phyloP scores from a whole-genome alignment of 1,284 basidiomycete species.

The Albatrellus sp. region DNA sequence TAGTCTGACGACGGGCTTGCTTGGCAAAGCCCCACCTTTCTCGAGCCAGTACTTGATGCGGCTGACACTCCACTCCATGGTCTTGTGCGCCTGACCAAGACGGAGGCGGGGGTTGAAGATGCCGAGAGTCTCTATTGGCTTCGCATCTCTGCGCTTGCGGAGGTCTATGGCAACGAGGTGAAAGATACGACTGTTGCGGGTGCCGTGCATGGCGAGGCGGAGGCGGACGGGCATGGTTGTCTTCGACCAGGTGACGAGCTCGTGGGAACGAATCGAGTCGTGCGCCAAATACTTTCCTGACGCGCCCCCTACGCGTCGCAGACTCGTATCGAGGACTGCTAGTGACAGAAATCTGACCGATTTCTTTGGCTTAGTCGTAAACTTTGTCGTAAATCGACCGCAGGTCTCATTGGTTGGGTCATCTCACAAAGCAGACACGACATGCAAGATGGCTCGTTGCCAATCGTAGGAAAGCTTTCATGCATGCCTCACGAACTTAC shows the following conservation, averaged over 20 bases:
- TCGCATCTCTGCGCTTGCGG: slow-evolving; percentile 69
- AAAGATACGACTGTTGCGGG: slow-evolving; percentile 68
- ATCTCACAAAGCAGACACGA: too few species aligned
- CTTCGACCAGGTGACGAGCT: not conserved
- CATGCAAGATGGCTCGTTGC: too few species aligned
- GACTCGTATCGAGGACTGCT: too few species aligned
- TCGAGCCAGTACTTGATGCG: slow-evolving; percentile 84
- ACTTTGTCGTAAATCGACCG: too few species aligned
- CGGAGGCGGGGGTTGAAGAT: slow-evolving; percentile 68
- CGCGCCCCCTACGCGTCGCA: not conserved
- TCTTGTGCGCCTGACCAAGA: slow-evolving; percentile 46
- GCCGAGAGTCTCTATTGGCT: slow-evolving; percentile 83
- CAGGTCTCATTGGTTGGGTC: too few species aligned
- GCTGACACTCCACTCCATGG: slow-evolving; percentile 81
- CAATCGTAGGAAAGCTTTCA: too few species aligned
- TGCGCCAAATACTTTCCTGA: not conserved
- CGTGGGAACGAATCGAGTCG: not conserved
- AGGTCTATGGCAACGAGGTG: slow-evolving; percentile 83
- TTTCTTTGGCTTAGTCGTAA: too few species aligned
- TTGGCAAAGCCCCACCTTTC: slow-evolving; percentile 73
- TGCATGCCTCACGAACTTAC: too few species aligned
- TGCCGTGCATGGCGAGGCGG: slow-evolving; percentile 79
- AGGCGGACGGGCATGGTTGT: slow-evolving; percentile 71
- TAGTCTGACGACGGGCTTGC: slow-evolving; percentile 64
- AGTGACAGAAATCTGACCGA: too few species aligned